Evolutionary conservation across 1,284 basidiomycete species (phyloP), one percentile per base, ranked within the genome.

Genomic region (Cryptococcus maquisensis): DNA sequence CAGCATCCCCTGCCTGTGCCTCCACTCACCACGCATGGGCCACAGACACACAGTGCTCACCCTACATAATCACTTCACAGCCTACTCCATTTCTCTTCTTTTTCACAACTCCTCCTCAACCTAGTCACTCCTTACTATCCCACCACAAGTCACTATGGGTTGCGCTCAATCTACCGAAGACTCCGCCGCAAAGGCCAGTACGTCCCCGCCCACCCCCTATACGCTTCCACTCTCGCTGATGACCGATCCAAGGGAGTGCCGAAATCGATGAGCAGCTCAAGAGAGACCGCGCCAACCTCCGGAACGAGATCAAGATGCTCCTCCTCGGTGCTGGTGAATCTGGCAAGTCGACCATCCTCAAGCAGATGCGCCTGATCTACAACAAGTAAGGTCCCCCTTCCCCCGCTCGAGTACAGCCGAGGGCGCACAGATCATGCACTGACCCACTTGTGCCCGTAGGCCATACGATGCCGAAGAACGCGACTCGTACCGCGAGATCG

Each of bases 301-400:
- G 90, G 82, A 95, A 94, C 73, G 92, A 95, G 78, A 91, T 96
- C 74, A 95, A 94, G 67, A 76, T 77, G 71, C 61, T 74, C 65
- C 74, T 95, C 55, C 80, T 95, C 43, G 92, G 92, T 65, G 91
- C 92, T 55, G 90, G 92, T 78, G 91, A 95, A 81, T 93, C 90
- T 54, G 92, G 74, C 38, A 76, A 92, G 84, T 93, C 90, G 21
- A 95, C 92, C 2, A 88, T 96, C 23, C 81, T 96, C 59, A 95
- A 96, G 79, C 92, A 95, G 77, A 95, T 95, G 92, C 91, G 94
- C 72, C 84, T 95, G 73, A 95, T 96, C 57, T 88, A 95, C 74
- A 87, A 75, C 66, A 75, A 73, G 73, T 75, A 53, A 52, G 74
- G 51, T 18, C 15, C 2, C 24, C 47, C 28, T 10, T 5, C 10